phyloP scores from a whole-genome alignment of 2,329 filamentous ascomycete species.

The Colletotrichum magnum region DNA sequence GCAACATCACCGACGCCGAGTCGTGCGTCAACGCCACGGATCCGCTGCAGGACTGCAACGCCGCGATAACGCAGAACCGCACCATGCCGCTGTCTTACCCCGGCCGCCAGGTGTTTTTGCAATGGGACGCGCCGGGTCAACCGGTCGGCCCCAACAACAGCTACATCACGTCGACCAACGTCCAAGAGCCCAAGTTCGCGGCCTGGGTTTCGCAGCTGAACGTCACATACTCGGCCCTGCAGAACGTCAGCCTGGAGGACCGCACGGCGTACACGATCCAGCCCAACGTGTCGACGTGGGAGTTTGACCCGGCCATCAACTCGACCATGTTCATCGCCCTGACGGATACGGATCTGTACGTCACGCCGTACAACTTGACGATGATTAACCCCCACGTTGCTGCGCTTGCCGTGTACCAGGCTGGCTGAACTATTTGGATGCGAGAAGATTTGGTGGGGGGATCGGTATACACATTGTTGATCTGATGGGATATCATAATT shows the following conservation, averaged over 20 bases:
- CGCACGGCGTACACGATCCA: conserved; percentile 78
- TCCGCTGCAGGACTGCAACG: conserved; percentile 69
- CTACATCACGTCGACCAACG: conserved; percentile 77
- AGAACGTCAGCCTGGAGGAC: conserved; percentile 60
- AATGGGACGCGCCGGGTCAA: conserved; percentile 80
- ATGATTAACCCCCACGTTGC: conserved; percentile 83
- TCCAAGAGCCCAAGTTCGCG: conserved; percentile 74
- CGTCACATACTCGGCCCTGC: conserved; percentile 76
- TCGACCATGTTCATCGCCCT: conserved; percentile 85
- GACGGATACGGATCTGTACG: conserved; percentile 76
- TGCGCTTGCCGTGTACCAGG: conserved; percentile 82
- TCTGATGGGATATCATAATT: background rate
- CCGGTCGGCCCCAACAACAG: conserved; percentile 85
- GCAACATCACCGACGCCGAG: conserved; percentile 58
- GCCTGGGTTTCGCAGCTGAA: conserved; percentile 85
- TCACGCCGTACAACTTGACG: conserved; percentile 83
- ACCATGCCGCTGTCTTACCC: conserved; percentile 80
- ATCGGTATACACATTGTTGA: background rate
- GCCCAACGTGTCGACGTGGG: conserved; percentile 77
- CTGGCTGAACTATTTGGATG: conserved; percentile 68
- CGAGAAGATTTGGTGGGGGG: background rate
- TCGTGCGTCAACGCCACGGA: conserved; percentile 71
- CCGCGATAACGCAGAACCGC: conserved; percentile 78
- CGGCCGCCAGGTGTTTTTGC: conserved; percentile 78
- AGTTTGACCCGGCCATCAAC: conserved; percentile 78